These are phyloP conservation scores for Gomphus bonarii DNA, from an alignment of 1,284 basidiomycete species.

Conservation along the genomic window DNA sequence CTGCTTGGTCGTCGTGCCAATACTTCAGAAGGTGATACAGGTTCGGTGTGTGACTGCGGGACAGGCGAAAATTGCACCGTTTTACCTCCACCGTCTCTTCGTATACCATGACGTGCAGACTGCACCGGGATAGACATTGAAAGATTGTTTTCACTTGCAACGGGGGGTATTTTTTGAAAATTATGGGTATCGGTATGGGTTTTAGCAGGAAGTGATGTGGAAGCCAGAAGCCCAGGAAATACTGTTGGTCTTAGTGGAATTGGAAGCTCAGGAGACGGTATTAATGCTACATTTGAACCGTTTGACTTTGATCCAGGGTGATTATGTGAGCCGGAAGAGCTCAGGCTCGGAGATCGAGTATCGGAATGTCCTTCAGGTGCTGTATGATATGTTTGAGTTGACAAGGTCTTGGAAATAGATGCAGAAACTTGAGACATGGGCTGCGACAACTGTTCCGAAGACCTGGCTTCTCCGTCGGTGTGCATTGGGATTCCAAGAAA, in stretches of 20 bases:
- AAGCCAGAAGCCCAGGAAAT: neutral
- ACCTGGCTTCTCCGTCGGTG: neutral
- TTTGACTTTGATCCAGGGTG: neutral
- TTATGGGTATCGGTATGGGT: neutral
- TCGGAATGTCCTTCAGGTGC: neutral
- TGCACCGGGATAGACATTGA: neutral
- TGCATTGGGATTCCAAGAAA: conserved; percentile 38
- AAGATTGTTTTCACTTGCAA: neutral
- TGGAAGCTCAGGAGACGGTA: neutral
- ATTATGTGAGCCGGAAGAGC: neutral
- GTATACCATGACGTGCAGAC: neutral
- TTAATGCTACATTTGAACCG: neutral
- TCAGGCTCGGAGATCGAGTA: neutral
- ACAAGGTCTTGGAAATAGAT: neutral
- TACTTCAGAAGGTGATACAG: conserved; percentile 48
- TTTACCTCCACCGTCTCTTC: conserved; percentile 19
- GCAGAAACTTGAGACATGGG: neutral
- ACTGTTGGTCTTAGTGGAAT: neutral
- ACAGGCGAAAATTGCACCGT: conserved; percentile 24
- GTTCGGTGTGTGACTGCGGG: conserved; percentile 17
- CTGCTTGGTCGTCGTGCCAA: conserved; percentile 41
- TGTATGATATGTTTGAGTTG: neutral
- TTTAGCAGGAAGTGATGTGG: neutral
- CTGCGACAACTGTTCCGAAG: neutral
- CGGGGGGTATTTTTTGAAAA: neutral